Evolutionary conservation across 2,329 filamentous ascomycete genomes (phyloP).

Genomic region (Xylariaceae sp.): DNA sequence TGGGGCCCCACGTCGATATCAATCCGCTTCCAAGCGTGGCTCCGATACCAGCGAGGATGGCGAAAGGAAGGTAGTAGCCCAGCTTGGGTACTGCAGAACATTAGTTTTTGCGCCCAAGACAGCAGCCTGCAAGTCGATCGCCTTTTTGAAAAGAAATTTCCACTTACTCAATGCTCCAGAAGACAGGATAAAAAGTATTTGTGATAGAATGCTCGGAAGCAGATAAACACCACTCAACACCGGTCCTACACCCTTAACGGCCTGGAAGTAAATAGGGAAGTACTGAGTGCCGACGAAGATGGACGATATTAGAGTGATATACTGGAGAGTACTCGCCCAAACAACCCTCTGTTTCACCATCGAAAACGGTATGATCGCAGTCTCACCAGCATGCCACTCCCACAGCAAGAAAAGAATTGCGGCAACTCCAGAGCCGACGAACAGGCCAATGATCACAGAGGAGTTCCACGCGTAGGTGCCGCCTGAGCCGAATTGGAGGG

Average conservation of each 20-base stretch:
- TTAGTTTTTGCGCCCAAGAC: not conserved
- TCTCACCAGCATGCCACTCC: slow-evolving; percentile 51
- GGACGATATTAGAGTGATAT: slow-evolving; percentile 50
- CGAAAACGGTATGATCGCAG: slow-evolving; percentile 56
- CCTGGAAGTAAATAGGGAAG: slow-evolving; percentile 43
- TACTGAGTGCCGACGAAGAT: slow-evolving; percentile 47
- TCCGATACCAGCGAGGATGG: slow-evolving; percentile 30
- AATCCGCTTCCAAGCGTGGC: slow-evolving; percentile 35
- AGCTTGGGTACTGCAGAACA: slow-evolving; percentile 33
- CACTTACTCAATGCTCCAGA: slow-evolving; percentile 35
- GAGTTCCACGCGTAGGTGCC: slow-evolving; percentile 47
- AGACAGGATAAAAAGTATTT: slow-evolving; percentile 65
- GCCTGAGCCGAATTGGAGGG: slow-evolving; percentile 52
- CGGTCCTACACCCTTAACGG: slow-evolving; percentile 38
- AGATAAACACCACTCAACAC: slow-evolving; percentile 43
- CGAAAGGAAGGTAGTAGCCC: slow-evolving; percentile 40
- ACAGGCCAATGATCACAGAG: slow-evolving; percentile 47
- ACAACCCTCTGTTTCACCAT: slow-evolving; percentile 52
- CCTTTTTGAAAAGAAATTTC: not conserved
- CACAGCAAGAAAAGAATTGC: slow-evolving; percentile 47
- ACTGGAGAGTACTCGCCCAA: slow-evolving; percentile 48
- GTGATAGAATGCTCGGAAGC: slow-evolving; percentile 40
- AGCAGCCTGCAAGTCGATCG: not conserved
- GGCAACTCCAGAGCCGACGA: slow-evolving; percentile 44
- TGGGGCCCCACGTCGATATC: slow-evolving; percentile 37